Evolutionary conservation across 2,329 filamentous ascomycete species (phyloP).

Genomic region (Monosporascus sp.): DNA sequence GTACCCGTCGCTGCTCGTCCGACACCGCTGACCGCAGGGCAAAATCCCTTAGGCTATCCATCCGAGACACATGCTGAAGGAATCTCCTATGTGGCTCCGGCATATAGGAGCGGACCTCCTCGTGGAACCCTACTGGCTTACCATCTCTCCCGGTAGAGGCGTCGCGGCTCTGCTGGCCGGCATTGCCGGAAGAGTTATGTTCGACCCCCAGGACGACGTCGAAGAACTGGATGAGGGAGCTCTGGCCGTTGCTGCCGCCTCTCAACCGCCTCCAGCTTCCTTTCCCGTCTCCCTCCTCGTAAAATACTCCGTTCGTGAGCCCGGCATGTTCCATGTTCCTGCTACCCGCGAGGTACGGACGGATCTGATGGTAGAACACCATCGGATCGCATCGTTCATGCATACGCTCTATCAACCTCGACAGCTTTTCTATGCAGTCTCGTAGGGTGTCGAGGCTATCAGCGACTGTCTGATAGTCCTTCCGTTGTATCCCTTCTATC

Average conservation of each 20-base stretch:
- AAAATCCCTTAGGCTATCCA: constrained; percentile 70
- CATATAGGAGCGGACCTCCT: constrained; percentile 85
- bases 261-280: constrained; percentile 70
- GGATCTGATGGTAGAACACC: constrained; percentile 83
- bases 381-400: constrained; percentile 83
- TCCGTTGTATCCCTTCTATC: constrained; percentile 59
- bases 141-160: constrained; percentile 7
- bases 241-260: constrained; percentile 93
- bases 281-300: constrained; percentile 66
- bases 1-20: constrained; percentile 41
- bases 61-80: constrained; percentile 61
- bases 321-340: constrained; percentile 88
- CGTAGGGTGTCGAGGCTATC: constrained; percentile 61
- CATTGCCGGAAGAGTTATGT: constrained; percentile 48
- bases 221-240: constrained; percentile 88
- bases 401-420: constrained; percentile 70
- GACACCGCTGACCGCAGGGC: constrained; percentile 51
- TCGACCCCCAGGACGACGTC: constrained; percentile 82
- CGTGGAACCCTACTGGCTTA: constrained; percentile 37
- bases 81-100: constrained; percentile 77
- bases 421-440: constrained; percentile 63
- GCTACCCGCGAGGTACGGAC: constrained; percentile 83
- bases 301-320: constrained; percentile 76
- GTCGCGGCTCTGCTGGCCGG: constrained; percentile 15
- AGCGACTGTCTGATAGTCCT: constrained; percentile 57